phyloP scores from a whole-genome alignment of 805 yeast genomes.

The Sugiyamaella valdiviana region DNA sequence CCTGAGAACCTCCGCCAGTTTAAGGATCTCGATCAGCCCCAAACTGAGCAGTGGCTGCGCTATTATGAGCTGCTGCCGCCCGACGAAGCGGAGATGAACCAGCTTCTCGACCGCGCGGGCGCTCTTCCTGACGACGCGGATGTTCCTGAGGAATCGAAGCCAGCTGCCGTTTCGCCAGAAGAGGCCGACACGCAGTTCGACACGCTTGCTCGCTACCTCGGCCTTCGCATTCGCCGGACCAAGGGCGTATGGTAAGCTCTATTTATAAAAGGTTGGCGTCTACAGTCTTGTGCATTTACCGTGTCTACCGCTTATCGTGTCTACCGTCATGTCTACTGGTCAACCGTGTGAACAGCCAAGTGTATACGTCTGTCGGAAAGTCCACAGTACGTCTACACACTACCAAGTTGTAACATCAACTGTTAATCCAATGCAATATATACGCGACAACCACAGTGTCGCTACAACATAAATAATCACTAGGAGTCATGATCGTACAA shows the following conservation, averaged over 20 bases:
- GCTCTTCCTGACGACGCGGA: slow-evolving; percentile 38
- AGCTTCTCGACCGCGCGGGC: slow-evolving; percentile 38
- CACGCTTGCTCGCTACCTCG: slow-evolving; percentile 63
- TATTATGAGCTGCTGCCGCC: slow-evolving; percentile 78
- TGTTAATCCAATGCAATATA: background rate
- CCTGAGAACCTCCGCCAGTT: slow-evolving; percentile 58
- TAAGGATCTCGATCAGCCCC: slow-evolving; percentile 38
- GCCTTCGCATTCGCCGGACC: slow-evolving; percentile 51
- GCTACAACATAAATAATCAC: background rate
- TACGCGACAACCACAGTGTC: background rate
- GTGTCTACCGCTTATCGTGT: background rate
- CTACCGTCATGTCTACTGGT: too few relatives aligned
- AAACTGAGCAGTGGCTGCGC: slow-evolving; percentile 50
- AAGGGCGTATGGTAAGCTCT: slow-evolving; percentile 41
- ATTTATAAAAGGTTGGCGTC: too few relatives aligned
- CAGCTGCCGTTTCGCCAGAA: slow-evolving; percentile 36
- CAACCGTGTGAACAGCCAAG: too few relatives aligned
- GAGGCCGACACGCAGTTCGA: slow-evolving; percentile 51
- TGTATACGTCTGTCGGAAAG: too few relatives aligned
- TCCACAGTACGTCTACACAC: too few relatives aligned
- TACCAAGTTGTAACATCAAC: too few relatives aligned
- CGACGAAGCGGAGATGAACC: slow-evolving; percentile 47
- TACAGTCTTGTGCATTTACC: background rate
- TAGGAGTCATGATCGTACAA: background rate
- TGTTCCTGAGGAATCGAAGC: slow-evolving; percentile 26